Evolutionary conservation across 371 early-diverging fungal genomes (phyloP), one percentile per base, ranked within the genome.

Genomic region (Parasitella parasitica): DNA sequence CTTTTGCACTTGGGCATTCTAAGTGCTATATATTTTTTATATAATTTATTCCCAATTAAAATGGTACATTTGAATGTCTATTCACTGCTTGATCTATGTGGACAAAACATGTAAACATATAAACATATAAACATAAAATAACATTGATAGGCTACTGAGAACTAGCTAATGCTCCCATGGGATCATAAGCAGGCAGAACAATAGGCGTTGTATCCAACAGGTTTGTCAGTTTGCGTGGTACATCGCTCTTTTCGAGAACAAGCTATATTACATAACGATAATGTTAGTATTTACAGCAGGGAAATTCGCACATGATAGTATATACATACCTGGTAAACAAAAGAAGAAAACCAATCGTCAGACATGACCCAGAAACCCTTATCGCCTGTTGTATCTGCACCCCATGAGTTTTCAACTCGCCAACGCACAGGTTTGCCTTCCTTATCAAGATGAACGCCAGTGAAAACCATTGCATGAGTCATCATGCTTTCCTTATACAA

Each of bases 381-480:
- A 59, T 88, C 88, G 50, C 93, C 91, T 0, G 75, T 70, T 54
- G 68, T 34, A 22, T 58, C 76, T 27, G 79, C 78, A 32, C 56
- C 56, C 91, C 91, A 92, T 26, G 85, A 85, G 77, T 92, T 92
- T 60, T 92, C 92, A 15, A 92, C 86, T 7, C 92, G 73, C 93
- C 93, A 92, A 48, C 93, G 85, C 50, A 89, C 72, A 22, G 88
- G 84, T 7, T 75, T 71, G 28, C 77, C 85, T 20, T 78, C 66
- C 35, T 80, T 82, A 66, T 91, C 88, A 27, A 91, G 53, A 63
- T 93, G 91, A 11, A 91, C 91, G 49, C 92, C 93, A 0, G 91
- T 91, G 57, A 92, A 86, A 15, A 91, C 86, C 92, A 92, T 92
- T 16, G 91, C 91, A 57, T 92, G 92, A 4, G 92, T 92, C 91